A percentile compares a stretch with the other conserved stretches of the same genome.
phyloP scores from a whole-genome alignment of 1,284 basidiomycete genomes.

The Papiliotrema terrestris region DNA sequence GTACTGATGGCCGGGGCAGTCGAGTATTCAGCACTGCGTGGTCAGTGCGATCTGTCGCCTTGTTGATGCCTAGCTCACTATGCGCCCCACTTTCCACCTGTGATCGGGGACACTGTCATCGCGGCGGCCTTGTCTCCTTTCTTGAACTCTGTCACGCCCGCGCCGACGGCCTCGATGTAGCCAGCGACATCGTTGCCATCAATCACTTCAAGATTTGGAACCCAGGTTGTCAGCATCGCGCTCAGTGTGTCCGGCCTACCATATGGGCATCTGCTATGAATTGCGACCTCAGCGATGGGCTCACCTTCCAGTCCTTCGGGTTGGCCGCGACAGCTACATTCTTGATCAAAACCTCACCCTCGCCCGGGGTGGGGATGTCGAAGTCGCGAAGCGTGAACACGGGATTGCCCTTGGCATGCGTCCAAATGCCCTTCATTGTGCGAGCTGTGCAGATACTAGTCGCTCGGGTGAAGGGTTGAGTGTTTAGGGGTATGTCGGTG shows the following conservation, averaged over 20 bases:
- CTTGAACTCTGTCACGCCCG: too few relatives aligned
- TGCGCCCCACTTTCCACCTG: neutral
- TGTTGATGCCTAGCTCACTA: neutral
- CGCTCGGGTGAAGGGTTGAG: too few relatives aligned
- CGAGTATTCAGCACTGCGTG: neutral
- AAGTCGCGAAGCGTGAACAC: neutral
- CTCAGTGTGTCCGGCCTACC: too few relatives aligned
- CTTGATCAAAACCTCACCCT: slow-evolving; percentile 1
- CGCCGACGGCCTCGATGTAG: too few relatives aligned
- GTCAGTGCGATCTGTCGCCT: neutral
- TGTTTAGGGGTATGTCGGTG: too few relatives aligned
- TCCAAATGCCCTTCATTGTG: neutral
- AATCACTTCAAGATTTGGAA: too few relatives aligned
- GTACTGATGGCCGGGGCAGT: neutral
- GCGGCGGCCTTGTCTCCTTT: too few relatives aligned
- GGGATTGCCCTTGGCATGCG: neutral
- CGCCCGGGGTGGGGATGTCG: neutral
- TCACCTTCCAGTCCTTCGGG: slow-evolving; percentile 1
- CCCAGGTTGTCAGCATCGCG: too few relatives aligned
- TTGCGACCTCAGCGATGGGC: neutral
- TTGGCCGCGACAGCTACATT: neutral
- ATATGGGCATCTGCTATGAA: too few relatives aligned
- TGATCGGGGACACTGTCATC: too few relatives aligned
- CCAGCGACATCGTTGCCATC: too few relatives aligned
- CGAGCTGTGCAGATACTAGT: too few relatives aligned